Evolutionary conservation across 1,284 basidiomycete genomes (phyloP), one percentile per base, ranked within the genome.

Genomic region (Prillingera fragicola): DNA sequence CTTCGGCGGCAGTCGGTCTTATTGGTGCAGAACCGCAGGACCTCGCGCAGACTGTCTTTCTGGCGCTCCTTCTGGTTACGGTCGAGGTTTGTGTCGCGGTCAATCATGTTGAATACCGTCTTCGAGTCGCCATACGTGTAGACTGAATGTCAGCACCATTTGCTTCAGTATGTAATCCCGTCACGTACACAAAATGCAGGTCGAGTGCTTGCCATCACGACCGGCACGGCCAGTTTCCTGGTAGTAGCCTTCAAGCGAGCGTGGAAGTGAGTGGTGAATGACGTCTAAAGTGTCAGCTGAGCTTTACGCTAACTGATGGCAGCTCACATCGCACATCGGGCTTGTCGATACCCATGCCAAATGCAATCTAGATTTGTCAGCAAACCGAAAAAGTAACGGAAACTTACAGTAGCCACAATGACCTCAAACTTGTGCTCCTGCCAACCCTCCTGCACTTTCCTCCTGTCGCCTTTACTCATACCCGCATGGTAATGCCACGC

Each of bases 301-400:
- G 22, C 45, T 2, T 23, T 27, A 14, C 12, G n/a, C 15, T 9
- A 8, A 17, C n/a, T 14, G 15, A 24, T 15, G 32, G 42, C 2
- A 23, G 48, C 75, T 44, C 58, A 82, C 81, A 72, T 59, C 70
- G 53, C 0, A 72, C 81, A 57, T 88, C 79, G 0, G 82, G 72
- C 65, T 96, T 96, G 72, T 97, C 91, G 48, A 97, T 92, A 14
- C 92, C 94, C 94, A 98, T 96, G 8, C 94, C 94, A 65, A 97
- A 97, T 0, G 88, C 88, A 55, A 88, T 78, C 82, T 84, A 52
- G 41, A 18, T 22, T 2, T 17, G 28, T 40, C 22, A 49, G 33
- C 13, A 13, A n/a, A n/a, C n/a, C 8, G 18, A 8, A 19, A n/a
- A 19, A 22, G 8, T 10, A 14, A 43, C 14, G 10, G 53, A n/a